These are phyloP conservation scores for Chrysoporthe puriensis DNA, from an alignment of 2,329 filamentous ascomycete species.

Conservation along the genomic window DNA sequence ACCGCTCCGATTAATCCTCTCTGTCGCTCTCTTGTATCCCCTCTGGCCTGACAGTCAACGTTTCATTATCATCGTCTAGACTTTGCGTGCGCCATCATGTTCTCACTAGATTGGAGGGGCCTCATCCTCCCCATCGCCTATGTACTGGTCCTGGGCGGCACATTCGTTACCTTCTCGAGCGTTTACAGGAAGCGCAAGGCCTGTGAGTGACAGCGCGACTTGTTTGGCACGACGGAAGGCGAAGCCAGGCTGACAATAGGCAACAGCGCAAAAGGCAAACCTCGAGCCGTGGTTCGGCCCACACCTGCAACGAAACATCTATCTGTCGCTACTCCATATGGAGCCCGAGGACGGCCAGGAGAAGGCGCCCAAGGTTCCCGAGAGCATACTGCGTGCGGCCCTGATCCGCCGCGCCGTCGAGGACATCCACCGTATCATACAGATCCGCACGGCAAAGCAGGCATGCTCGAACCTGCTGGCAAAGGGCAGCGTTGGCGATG, in stretches of 20 bases:
- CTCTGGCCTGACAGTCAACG: neutral
- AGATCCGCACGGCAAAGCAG: slow-evolving; percentile 86
- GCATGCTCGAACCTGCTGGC: slow-evolving; percentile 83
- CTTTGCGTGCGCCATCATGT: slow-evolving; percentile 44
- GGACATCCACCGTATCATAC: slow-evolving; percentile 89
- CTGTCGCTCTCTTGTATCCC: neutral
- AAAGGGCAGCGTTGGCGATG: slow-evolving; percentile 91
- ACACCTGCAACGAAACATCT: slow-evolving; percentile 91
- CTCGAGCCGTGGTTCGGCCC: slow-evolving; percentile 93
- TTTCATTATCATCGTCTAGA: neutral
- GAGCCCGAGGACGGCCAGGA: slow-evolving; percentile 64
- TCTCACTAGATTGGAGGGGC: slow-evolving; percentile 76
- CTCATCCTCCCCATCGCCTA: slow-evolving; percentile 89
- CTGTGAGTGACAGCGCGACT: slow-evolving; percentile 52
- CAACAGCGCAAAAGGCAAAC: slow-evolving; percentile 73
- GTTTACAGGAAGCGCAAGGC: slow-evolving; percentile 94
- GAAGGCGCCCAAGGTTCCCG: slow-evolving; percentile 73
- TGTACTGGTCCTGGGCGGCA: slow-evolving; percentile 82
- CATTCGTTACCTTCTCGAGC: slow-evolving; percentile 87
- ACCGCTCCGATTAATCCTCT: neutral
- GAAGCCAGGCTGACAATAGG: slow-evolving; percentile 13
- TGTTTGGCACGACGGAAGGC: neutral
- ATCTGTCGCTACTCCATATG: slow-evolving; percentile 88
- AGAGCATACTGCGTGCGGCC: slow-evolving; percentile 84
- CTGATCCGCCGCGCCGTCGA: slow-evolving; percentile 87